Conservation (phyloP, 495 filamentous ascomycete species). For the Gamarada debralockiae region DNA sequence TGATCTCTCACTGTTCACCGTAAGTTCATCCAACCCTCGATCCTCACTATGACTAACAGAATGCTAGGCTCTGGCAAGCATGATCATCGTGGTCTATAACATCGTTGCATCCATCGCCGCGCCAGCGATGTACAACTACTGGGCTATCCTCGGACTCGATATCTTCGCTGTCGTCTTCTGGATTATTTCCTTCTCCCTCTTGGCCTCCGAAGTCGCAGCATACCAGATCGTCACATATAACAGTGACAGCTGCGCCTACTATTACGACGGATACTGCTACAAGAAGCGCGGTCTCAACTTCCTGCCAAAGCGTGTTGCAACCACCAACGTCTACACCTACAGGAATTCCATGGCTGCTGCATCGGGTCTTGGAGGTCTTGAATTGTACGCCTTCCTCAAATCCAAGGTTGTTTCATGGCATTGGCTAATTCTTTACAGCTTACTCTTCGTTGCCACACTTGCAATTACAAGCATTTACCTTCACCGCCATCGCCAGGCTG, state of each 20-base stretch:
- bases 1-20: slow-evolving; percentile 36
- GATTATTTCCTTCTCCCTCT: slow-evolving; percentile 38
- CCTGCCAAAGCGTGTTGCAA: not conserved
- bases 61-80: slow-evolving; percentile 34
- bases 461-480: not conserved
- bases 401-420: not conserved
- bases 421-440: slow-evolving; percentile 20
- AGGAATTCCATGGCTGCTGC: slow-evolving; percentile 26
- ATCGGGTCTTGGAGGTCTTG: slow-evolving; percentile 35
- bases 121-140: slow-evolving; percentile 42
- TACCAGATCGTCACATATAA: slow-evolving; percentile 7
- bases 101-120: slow-evolving; percentile 30
- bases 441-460: slow-evolving; percentile 24
- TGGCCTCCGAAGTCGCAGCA: slow-evolving; percentile 32
- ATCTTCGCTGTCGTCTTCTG: slow-evolving; percentile 42
- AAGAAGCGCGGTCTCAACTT: slow-evolving; percentile 1
- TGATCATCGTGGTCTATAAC: slow-evolving; percentile 38
- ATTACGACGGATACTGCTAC: slow-evolving; percentile 18
- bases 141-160: slow-evolving; percentile 42
- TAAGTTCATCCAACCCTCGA: slow-evolving; percentile 20
- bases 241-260: slow-evolving; percentile 18
- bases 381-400: slow-evolving; percentile 34
- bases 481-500: not conserved
- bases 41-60: not conserved
- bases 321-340: slow-evolving; percentile 8